phyloP scores from a whole-genome alignment of 2,329 filamentous ascomycete genomes.

The Podosphaera aphanis region DNA sequence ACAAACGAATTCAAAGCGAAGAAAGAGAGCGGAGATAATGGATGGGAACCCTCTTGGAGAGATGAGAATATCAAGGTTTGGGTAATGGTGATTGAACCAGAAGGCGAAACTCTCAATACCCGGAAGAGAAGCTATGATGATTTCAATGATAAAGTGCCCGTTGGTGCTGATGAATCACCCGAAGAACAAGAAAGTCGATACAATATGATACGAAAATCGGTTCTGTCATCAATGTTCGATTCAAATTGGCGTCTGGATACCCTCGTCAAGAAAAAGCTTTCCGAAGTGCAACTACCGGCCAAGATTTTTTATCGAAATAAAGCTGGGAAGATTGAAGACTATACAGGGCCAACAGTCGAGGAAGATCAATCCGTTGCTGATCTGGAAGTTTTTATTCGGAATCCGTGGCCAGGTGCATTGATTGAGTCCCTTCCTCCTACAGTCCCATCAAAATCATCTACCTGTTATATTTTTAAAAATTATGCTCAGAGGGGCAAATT shows the following conservation, averaged over 20 bases:
- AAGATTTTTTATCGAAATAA: conserved; percentile 44
- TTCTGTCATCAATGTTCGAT: conserved; percentile 59
- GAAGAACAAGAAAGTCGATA: conserved; percentile 19
- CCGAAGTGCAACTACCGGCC: conserved; percentile 42
- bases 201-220: conserved; percentile 29
- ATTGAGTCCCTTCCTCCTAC: conserved; percentile 45
- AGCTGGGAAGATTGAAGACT: conserved; percentile 41
- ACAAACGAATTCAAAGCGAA: conserved; percentile 35
- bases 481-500: conserved; percentile 65
- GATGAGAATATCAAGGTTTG: conserved; percentile 66
- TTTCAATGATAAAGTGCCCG: conserved; percentile 14
- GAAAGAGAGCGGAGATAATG: conserved; percentile 10
- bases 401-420: conserved; percentile 54
- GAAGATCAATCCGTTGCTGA: conserved; percentile 27
- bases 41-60: conserved; percentile 38
- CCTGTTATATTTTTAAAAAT: conserved; percentile 71
- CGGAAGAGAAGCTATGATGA: conserved; percentile 28
- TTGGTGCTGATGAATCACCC: conserved; percentile 11
- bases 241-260: conserved; percentile 52
- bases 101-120: conserved; percentile 7
- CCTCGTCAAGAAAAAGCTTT: conserved; percentile 40
- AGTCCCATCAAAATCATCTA: conserved; percentile 36
- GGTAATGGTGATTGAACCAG: conserved; percentile 41
- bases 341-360: conserved; percentile 42
- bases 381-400: conserved; percentile 47